phyloP scores from a whole-genome alignment of 129 eudicot genomes.

The Erigeron canadensis region DNA sequence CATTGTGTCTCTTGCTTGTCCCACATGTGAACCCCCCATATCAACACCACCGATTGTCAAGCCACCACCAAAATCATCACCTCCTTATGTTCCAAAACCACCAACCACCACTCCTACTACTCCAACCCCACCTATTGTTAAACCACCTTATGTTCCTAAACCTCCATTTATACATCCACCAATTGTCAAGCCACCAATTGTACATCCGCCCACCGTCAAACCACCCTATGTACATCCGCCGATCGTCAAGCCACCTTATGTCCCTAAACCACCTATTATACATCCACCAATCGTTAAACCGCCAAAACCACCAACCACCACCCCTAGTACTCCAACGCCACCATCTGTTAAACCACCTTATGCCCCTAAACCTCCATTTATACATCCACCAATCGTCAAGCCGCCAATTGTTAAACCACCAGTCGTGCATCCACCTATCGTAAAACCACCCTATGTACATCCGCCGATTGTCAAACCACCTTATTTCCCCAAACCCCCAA shows the following conservation, averaged over 20 bases:
- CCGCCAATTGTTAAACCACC: conserved; percentile 12
- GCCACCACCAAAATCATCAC: conserved; percentile 32
- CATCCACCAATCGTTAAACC: conserved; percentile 16
- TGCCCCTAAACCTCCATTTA: neutral
- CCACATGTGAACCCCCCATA: conserved; percentile 32
- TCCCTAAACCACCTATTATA: conserved; percentile 14
- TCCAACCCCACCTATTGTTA: conserved; percentile 1
- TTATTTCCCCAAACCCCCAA: neutral
- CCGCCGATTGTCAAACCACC: conserved; percentile 13
- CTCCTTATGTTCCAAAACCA: conserved; percentile 34
- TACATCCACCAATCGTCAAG: conserved; percentile 9
- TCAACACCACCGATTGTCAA: conserved; percentile 14
- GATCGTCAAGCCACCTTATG: neutral
- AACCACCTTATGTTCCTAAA: conserved; percentile 16
- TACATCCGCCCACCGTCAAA: neutral
- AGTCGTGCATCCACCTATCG: neutral
- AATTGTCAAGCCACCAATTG: neutral
- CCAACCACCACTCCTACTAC: conserved; percentile 25
- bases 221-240: conserved; percentile 20
- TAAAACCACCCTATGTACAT: neutral
- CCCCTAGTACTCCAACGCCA: no score
- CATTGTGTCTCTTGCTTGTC: conserved; percentile 28
- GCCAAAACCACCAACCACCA: no score
- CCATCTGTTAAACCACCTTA: no score
- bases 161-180: conserved; percentile 25